These are phyloP conservation scores for Phytophthora sp. DNA, from an alignment of 352 stramenopile species.

Conservation along the genomic window DNA sequence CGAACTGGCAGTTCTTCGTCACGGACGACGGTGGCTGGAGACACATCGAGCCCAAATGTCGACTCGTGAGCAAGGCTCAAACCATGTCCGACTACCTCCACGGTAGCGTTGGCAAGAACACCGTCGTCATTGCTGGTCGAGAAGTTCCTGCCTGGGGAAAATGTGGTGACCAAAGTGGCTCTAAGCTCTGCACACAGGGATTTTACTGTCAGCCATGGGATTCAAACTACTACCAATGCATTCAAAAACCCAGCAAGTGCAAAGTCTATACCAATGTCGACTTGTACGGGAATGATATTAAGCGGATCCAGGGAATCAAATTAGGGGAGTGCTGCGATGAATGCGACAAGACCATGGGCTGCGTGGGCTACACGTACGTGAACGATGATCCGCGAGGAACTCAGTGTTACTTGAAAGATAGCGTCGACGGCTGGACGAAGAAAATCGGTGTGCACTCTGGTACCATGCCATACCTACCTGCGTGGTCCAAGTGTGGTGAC, in stretches of 20 bases:
- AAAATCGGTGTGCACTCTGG: slow-evolving; percentile 24
- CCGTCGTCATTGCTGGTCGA: slow-evolving; percentile 22
- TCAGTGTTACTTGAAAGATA: slow-evolving; percentile 51
- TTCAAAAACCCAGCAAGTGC: slow-evolving; percentile 32
- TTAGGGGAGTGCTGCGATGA: slow-evolving; percentile 25
- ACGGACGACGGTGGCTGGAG: slow-evolving; percentile 24
- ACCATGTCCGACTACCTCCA: slow-evolving; percentile 16
- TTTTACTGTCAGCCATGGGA: slow-evolving; percentile 55
- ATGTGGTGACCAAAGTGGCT: slow-evolving; percentile 25
- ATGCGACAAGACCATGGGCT: slow-evolving; percentile 39
- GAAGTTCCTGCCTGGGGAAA: slow-evolving; percentile 23
- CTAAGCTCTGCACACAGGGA: slow-evolving; percentile 26
- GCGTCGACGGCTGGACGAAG: slow-evolving; percentile 23
- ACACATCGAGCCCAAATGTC: slow-evolving; percentile 25
- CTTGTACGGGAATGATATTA: slow-evolving; percentile 52
- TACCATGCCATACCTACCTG: slow-evolving; percentile 19
- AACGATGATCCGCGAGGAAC: slow-evolving; percentile 46
- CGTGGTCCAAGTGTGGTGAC: slow-evolving; percentile 23
- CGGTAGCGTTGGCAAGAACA: slow-evolving; percentile 16
- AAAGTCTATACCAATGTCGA: slow-evolving; percentile 36
- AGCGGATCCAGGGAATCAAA: slow-evolving; percentile 34
- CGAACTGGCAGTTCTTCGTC: slow-evolving; percentile 28
- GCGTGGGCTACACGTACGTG: slow-evolving; percentile 56
- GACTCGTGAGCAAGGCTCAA: slow-evolving; percentile 20
- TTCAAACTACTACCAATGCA: slow-evolving; percentile 42